Evolutionary conservation across 805 yeast species (phyloP).

Genomic region (Ogataea corticis): DNA sequence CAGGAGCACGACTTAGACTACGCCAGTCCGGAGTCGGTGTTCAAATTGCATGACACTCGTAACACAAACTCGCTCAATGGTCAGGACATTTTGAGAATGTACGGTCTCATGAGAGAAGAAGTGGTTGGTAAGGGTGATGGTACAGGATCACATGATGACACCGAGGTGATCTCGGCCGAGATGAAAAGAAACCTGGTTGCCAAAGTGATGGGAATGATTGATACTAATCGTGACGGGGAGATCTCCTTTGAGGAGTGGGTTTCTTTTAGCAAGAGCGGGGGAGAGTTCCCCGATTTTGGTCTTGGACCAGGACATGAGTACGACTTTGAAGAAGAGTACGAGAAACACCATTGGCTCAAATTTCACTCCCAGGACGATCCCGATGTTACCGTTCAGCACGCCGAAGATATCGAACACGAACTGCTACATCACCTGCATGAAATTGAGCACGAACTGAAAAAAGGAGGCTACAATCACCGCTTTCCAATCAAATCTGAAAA

Average conservation of each 20-base stretch:
- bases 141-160: constrained; percentile 74
- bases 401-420: constrained; percentile 89
- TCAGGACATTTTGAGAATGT: constrained; percentile 71
- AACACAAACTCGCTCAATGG: constrained; percentile 55
- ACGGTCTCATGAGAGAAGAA: constrained; percentile 73
- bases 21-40: constrained; percentile 74
- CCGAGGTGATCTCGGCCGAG: constrained; percentile 56
- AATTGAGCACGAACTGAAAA: constrained; percentile 53
- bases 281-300: constrained; percentile 86
- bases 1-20: constrained; percentile 79
- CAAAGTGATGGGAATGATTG: constrained; percentile 59
- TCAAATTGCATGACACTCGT: constrained; percentile 74
- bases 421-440: constrained; percentile 83
- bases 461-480: constrained; percentile 16
- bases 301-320: constrained; percentile 87
- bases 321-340: constrained; percentile 91
- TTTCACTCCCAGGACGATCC: constrained; percentile 79
- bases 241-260: constrained; percentile 72
- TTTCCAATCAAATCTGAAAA: constrained; percentile 21
- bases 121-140: constrained; percentile 90
- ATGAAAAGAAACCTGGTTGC: constrained; percentile 55
- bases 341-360: constrained; percentile 91
- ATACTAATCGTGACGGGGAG: constrained; percentile 63
- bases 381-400: constrained; percentile 74
- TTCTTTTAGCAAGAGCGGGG: constrained; percentile 58